phyloP scores from a whole-genome alignment of 257 asterid genomes.

The Solanum chmielewskii region DNA sequence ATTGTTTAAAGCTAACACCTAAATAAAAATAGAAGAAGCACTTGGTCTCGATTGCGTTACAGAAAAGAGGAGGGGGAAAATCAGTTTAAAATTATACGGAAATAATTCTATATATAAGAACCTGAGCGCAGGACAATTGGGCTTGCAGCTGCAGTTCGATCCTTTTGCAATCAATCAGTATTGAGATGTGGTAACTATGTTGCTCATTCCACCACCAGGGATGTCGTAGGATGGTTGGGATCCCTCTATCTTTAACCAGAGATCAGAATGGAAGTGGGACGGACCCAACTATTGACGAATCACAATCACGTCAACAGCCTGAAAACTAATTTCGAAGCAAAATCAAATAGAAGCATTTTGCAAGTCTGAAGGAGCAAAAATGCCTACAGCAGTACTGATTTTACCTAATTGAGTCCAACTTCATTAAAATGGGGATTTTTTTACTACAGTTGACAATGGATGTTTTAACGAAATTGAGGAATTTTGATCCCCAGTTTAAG shows the following conservation, averaged over 20 bases:
- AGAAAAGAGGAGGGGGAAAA: not conserved
- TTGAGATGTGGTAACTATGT: not conserved
- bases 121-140: not conserved
- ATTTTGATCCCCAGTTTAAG: slow-evolving; percentile 66
- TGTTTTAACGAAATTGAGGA: slow-evolving; percentile 48
- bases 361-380: not conserved
- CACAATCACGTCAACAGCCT: not conserved
- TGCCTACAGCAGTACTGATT: not conserved
- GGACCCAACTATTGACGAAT: not conserved
- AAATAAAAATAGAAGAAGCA: not conserved
- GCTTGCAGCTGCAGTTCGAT: not conserved
- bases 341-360: not conserved
- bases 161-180: not conserved
- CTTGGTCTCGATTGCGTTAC: not conserved
- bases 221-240: not conserved
- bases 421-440: not conserved
- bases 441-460: slow-evolving; percentile 59
- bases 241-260: not conserved
- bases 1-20: not conserved
- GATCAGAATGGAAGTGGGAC: not conserved
- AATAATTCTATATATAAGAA: not conserved
- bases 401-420: not conserved
- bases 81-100: not conserved
- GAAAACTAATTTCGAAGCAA: not conserved
- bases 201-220: not conserved